Base-by-base conservation (phyloP, 2,329 filamentous ascomycete genomes). In the Talaromyces islandicus region DNA sequence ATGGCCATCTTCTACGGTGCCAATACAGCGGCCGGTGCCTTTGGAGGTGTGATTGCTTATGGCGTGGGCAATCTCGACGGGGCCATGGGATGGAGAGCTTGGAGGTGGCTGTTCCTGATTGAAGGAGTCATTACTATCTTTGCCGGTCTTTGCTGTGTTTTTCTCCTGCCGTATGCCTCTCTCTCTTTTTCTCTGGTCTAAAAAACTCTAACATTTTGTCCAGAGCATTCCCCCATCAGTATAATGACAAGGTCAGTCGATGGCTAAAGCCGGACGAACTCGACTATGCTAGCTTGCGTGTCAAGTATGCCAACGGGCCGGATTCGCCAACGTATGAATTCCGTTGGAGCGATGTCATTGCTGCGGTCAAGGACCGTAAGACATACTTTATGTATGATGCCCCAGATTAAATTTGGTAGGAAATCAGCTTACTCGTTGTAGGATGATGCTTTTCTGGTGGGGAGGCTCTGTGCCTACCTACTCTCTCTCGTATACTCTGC, bases 21-120 rank as follows among this genome's bases (percentile, higher is more conserved):
- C 0, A 89, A 89, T 1, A 89, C 90, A 0, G 75, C 93, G 0
- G 87, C 89, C 1, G 90, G 90, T 1, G 90, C 91, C 0, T 95
- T 96, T 68, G 90, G 89, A 41, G 91, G 91, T 7, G 82, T 96
- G 0, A 80, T 96, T 14, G 91, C 91, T 0, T 87, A 85, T 4
- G 91, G 87, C 0, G 94, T 96, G 63, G 90, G 90, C 19, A 91
- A 94, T 70, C 92, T 96, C 89, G 83, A 90, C 64, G 84, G 88
- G 0, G 68, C 84, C 6, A 83, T 76, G 35, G 83, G 69, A 7
- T 61, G 71, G 21, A 65, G 57, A 27, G 56, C 30, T 29, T 57
- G 56, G 56, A 48, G 41, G 30, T 57, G 56, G 83, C 85, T 85
- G 25, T 86, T 86, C 58, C 84, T 86, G 25, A 70, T 86, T 7